Conservation (phyloP, 208 protist species). For the Phytomonas sp. region DNA sequence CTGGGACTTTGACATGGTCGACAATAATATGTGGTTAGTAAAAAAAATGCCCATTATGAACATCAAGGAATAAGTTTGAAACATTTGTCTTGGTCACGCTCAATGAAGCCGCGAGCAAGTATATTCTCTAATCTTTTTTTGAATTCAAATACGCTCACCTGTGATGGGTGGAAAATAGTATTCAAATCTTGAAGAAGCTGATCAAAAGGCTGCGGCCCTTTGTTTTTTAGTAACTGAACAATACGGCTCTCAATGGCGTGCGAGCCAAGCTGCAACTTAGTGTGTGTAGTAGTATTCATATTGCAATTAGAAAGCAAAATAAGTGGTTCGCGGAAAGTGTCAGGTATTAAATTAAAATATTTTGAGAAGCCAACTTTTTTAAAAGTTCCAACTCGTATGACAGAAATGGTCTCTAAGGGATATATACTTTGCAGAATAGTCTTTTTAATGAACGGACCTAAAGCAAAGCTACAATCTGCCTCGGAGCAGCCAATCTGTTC, state of each 20-base stretch:
- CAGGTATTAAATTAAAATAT: not conserved
- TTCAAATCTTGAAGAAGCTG: not conserved
- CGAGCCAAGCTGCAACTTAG: not conserved
- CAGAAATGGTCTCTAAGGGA: not conserved
- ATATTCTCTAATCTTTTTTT: not conserved
- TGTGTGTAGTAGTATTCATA: not conserved
- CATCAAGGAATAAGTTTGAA: not conserved
- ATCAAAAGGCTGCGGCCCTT: not conserved
- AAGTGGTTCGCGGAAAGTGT: not conserved
- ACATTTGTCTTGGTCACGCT: not conserved
- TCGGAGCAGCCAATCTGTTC: slow-evolving; percentile 17
- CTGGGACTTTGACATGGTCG: not conserved
- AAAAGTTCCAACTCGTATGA: not conserved
- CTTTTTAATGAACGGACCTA: slow-evolving; percentile 18
- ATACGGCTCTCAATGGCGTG: not conserved
- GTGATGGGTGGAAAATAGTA: not conserved
- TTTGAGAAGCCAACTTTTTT: not conserved
- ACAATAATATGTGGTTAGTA: not conserved
- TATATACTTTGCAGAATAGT: slow-evolving; percentile 10
- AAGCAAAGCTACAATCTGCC: slow-evolving; percentile 14
- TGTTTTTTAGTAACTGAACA: not conserved
- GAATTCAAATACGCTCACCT: not conserved
- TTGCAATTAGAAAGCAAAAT: not conserved
- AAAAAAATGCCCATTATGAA: not conserved
- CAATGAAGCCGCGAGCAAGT: not conserved